Base-by-base conservation (phyloP, 2,329 filamentous ascomycete species). In the Aspergillus sp. region DNA sequence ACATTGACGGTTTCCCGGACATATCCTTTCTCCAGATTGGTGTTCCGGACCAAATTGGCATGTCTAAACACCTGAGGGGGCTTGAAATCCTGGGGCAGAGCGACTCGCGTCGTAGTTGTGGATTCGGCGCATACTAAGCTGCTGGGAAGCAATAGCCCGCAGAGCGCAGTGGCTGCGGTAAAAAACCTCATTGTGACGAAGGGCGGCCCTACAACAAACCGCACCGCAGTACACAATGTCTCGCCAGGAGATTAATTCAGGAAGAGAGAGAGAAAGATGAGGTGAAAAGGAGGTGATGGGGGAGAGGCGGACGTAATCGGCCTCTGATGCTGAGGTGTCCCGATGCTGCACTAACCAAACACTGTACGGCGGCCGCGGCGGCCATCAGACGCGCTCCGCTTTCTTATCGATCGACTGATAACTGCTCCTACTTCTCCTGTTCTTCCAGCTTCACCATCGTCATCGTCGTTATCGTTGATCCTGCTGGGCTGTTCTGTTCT, bases 21-120 rank as follows among this genome's bases (percentile, higher is more conserved):
- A 61, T 93, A 97, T 55, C 83, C 87, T 76, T 96, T 97, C 70
- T 97, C 91, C 46, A 96, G 71, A 54, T 95, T 95, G 62, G 94
- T 85, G 52, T 86, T 84, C 59, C 93, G 87, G 40, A 97, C 86
- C 28, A 97, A 71, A 66, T 98, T 97, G 68, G 78, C 79, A 70
- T 98, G 96, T 73, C 90, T 89, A 75, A 95, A 98, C 54, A 90
- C 87, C 65, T 89, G 87, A 10, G 90, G 86, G 42, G 91, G 90
- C 68, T 81, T 85, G 74, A 96, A 95, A 49, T 67, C 61, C 47
- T 58, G 56, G 34, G 65, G 63, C 26, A 72, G 60, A 45, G 65
- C 54, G 43, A 65, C 58, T 50, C 63, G 61, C 43, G 59, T 52
- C 42, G 58, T 55, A 35, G 51, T 54, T 37, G 53, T 65, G 44